A percentile compares a stretch with the other conserved stretches of the same genome.
These are phyloP conservation scores for Daldinia grandis DNA, from an alignment of 495 filamentous ascomycete species.

Conservation along the genomic window DNA sequence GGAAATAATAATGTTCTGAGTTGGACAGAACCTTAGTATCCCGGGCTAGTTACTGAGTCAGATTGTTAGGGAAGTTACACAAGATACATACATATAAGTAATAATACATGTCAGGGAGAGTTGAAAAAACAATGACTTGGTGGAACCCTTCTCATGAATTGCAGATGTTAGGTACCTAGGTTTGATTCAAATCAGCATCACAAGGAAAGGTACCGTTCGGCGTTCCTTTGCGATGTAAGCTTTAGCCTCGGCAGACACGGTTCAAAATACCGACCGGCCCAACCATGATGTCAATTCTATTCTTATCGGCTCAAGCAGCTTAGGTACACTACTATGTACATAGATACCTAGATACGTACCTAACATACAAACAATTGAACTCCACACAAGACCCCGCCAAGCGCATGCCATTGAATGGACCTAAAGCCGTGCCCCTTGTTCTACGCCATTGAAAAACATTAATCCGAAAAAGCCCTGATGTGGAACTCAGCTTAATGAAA, in stretches of 20 bases:
- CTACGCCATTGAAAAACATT: conserved; percentile 8
- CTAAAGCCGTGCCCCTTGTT: background rate
- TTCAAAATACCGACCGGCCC: conserved; percentile 9
- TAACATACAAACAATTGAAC: background rate
- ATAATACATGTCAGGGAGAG: background rate
- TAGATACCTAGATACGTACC: too few species aligned
- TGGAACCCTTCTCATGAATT: background rate
- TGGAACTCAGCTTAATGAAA: conserved; percentile 24
- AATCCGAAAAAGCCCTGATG: conserved; percentile 13
- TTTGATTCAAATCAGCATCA: conserved; percentile 30
- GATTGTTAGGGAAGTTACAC: background rate
- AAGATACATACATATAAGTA: background rate
- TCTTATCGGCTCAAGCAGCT: background rate
- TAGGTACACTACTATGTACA: too few species aligned
- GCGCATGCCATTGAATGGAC: background rate
- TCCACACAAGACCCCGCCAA: conserved; percentile 14
- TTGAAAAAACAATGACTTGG: background rate
- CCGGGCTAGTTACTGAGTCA: background rate
- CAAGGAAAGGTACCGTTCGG: conserved; percentile 8
- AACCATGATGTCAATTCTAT: conserved; percentile 34
- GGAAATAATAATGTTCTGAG: background rate
- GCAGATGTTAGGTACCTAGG: background rate
- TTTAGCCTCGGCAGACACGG: conserved; percentile 38
- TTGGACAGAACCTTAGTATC: background rate
- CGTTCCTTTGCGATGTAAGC: conserved; percentile 16